Conservation (phyloP, 148 eudicot species). For the Dysphania ambrosioides region DNA sequence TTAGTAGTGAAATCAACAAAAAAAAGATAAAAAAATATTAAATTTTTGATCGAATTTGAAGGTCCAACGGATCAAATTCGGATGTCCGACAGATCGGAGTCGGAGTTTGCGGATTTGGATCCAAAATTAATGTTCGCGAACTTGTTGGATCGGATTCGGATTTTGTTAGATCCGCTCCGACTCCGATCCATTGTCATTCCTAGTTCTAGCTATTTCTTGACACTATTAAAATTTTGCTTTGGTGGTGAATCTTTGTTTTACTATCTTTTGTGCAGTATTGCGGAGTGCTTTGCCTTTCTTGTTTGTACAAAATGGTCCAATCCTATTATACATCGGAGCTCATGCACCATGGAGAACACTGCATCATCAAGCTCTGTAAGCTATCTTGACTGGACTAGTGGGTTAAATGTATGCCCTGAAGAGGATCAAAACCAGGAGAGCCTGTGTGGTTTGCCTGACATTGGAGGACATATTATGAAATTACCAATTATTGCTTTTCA, state of each 20-base stretch:
- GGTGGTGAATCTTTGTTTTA: not conserved
- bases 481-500: constrained; percentile 75
- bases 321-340: constrained; percentile 69
- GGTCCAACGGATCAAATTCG: no score
- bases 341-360: constrained; percentile 44
- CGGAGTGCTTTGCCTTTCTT: constrained; percentile 96
- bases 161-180: no score
- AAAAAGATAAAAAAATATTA: no score
- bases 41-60: no score
- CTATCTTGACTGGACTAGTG: constrained; percentile 76
- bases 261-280: constrained; percentile 55
- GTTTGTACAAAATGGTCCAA: constrained; percentile 98
- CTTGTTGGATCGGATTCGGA: no score
- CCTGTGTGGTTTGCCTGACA: constrained; percentile 69
- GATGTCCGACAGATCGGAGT: no score
- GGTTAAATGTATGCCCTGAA: constrained; percentile 56
- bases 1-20: no score
- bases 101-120: no score
- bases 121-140: no score
- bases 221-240: not conserved
- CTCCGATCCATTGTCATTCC: no score
- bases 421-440: constrained; percentile 52
- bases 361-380: constrained; percentile 63
- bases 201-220: not conserved
- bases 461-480: constrained; percentile 94